Percentiles rank a stretch among this genome's conserved stretches.
phyloP scores from a whole-genome alignment of 1,284 basidiomycete species.

The Puccinia triticina region DNA sequence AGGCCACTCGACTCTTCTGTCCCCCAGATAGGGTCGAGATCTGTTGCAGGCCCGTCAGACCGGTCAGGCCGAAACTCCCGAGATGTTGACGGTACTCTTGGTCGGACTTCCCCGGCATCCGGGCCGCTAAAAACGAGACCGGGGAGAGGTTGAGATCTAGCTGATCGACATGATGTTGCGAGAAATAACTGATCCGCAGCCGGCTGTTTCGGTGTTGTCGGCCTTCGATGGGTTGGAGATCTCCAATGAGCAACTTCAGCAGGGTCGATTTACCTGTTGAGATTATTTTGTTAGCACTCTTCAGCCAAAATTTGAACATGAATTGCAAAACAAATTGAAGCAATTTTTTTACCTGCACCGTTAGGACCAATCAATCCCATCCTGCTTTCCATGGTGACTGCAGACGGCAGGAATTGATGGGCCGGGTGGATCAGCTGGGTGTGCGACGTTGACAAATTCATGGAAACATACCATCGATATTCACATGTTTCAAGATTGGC shows the following conservation, averaged over 20 bases:
- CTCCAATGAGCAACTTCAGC: slow-evolving; percentile 93
- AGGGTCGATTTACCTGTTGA: slow-evolving; percentile 62
- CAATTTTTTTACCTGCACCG: slow-evolving; percentile 65
- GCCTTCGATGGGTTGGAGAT: slow-evolving; percentile 76
- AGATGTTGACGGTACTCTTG: slow-evolving; percentile 94
- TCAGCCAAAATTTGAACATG: neutral
- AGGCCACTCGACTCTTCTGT: slow-evolving; percentile 95
- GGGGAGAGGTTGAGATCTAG: slow-evolving; percentile 81
- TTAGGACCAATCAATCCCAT: slow-evolving; percentile 83
- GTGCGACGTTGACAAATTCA: neutral
- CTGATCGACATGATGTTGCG: slow-evolving; percentile 96
- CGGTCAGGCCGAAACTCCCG: slow-evolving; percentile 98
- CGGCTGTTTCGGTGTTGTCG: slow-evolving; percentile 88
- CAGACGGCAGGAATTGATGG: slow-evolving; percentile 52
- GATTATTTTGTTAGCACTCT: neutral
- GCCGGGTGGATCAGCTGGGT: slow-evolving; percentile 54
- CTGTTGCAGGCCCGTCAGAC: slow-evolving; percentile 87
- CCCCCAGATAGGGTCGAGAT: slow-evolving; percentile 72
- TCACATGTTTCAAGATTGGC: slow-evolving; percentile 76
- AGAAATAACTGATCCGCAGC: slow-evolving; percentile 88
- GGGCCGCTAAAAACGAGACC: slow-evolving; percentile 86
- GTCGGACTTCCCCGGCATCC: slow-evolving; percentile 91
- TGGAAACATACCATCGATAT: slow-evolving; percentile 85
- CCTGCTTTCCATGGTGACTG: slow-evolving; percentile 66
- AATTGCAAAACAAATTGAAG: neutral